Conservation (phyloP, 345 rosid species). For the Eucalyptus sp. region DNA sequence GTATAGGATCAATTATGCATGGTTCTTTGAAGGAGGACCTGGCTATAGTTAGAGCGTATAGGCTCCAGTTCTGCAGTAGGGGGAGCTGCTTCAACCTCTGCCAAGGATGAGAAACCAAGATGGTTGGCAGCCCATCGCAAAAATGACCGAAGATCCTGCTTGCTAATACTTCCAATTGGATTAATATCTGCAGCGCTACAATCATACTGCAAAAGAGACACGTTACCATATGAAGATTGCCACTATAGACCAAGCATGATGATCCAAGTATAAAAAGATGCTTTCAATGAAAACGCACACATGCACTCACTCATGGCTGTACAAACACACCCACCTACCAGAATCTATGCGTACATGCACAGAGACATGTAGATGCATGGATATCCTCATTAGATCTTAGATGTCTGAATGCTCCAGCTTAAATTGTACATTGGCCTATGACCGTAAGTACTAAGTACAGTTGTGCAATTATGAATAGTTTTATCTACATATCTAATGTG, state of each 20-base stretch:
- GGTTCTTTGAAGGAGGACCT: slow-evolving; percentile 20
- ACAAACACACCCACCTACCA: not conserved
- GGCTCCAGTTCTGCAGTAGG: slow-evolving; percentile 98
- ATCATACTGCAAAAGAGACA: slow-evolving; percentile 56
- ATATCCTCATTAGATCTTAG: not conserved
- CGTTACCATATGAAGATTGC: not conserved
- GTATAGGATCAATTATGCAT: not conserved
- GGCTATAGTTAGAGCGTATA: slow-evolving; percentile 81
- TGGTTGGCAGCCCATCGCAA: slow-evolving; percentile 78
- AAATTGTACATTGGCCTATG: not conserved
- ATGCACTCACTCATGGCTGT: not conserved
- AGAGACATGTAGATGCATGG: not conserved
- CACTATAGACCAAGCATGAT: not conserved
- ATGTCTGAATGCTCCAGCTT: not conserved
- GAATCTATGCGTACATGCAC: not conserved
- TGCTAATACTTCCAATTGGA: slow-evolving; percentile 92
- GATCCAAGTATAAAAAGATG: not conserved
- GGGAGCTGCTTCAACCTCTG: slow-evolving; percentile 91
- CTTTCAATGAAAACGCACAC: not conserved
- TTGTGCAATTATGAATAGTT: not conserved
- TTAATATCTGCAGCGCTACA: slow-evolving; percentile 96
- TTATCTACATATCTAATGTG: not conserved
- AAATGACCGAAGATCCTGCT: slow-evolving; percentile 78
- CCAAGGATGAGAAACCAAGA: slow-evolving; percentile 85
- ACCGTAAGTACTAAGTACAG: not conserved